phyloP scores from a whole-genome alignment of 768 basidiomycete genomes.

The Tricholoma sp. region DNA sequence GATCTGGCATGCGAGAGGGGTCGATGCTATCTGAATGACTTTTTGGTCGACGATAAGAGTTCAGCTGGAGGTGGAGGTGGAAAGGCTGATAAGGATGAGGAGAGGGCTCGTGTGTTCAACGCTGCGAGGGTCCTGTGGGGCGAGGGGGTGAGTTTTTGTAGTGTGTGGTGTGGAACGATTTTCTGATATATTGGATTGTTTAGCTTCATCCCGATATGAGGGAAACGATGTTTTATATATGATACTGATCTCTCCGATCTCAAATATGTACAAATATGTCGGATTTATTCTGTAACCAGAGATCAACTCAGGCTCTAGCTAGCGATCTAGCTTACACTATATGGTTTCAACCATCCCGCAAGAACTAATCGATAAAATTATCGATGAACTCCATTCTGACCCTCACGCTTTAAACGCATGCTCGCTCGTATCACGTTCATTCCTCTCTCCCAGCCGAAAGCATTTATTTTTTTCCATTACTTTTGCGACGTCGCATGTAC shows the following conservation, averaged over 20 bases:
- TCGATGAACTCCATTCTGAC: not conserved
- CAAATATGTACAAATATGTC: no score
- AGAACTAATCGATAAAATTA: not conserved
- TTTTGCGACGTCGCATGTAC: not conserved
- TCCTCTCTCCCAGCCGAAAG: not conserved
- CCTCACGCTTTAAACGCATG: not conserved
- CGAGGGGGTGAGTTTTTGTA: constrained; percentile 35
- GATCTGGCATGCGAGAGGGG: constrained; percentile 12
- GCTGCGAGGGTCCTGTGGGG: constrained; percentile 50
- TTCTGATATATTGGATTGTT: constrained; percentile 1
- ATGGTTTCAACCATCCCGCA: not conserved
- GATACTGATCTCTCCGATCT: no score
- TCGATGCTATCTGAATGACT: constrained; percentile 10
- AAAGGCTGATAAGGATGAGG: constrained; percentile 14
- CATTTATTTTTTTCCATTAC: not conserved
- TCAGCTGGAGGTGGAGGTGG: not conserved
- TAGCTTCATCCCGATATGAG: constrained; percentile 52
- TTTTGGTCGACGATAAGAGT: constrained; percentile 1
- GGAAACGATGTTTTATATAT: constrained; percentile 74
- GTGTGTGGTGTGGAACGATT: not conserved
- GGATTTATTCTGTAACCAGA: no score
- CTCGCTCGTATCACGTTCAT: not conserved
- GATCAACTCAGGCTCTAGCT: no score
- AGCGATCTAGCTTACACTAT: no score
- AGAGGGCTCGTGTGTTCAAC: constrained; percentile 26